Evolutionary conservation across 2,329 filamentous ascomycete species (phyloP).

Genomic region (Neonectria hederae): DNA sequence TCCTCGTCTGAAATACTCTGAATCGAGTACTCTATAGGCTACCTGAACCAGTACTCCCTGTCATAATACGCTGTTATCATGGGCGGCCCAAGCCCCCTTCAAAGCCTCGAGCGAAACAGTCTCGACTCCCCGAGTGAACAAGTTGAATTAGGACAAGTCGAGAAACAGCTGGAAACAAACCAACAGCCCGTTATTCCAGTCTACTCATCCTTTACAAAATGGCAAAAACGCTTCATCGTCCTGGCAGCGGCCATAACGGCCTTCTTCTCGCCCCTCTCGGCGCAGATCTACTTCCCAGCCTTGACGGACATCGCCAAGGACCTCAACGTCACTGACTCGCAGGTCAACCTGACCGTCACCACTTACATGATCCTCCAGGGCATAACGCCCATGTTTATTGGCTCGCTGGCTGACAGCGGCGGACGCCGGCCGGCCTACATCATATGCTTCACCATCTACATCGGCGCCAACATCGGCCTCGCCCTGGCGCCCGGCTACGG

Average conservation of each 20-base stretch:
- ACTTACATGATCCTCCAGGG: slow-evolving; percentile 70
- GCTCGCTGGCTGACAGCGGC: slow-evolving; percentile 62
- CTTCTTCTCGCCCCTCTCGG: slow-evolving; percentile 58
- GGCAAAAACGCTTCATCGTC: slow-evolving; percentile 54
- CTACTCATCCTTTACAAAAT: slow-evolving; percentile 52
- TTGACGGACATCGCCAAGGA: slow-evolving; percentile 59
- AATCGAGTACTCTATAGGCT: neutral
- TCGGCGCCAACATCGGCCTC: slow-evolving; percentile 63
- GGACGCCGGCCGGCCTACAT: slow-evolving; percentile 65
- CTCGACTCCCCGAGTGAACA: neutral
- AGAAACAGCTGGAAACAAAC: slow-evolving; percentile 25
- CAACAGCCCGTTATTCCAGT: slow-evolving; percentile 25
- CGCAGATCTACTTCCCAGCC: slow-evolving; percentile 65
- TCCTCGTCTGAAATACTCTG: neutral
- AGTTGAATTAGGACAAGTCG: slow-evolving; percentile 8
- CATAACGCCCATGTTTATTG: slow-evolving; percentile 65
- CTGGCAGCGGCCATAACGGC: slow-evolving; percentile 50
- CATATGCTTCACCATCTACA: slow-evolving; percentile 61
- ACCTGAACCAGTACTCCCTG: neutral
- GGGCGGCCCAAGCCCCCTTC: neutral
- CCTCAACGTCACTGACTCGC: slow-evolving; percentile 52
- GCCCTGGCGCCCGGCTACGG: slow-evolving; percentile 59
- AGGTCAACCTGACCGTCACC: slow-evolving; percentile 63
- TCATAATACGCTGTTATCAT: neutral
- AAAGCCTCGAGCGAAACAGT: neutral